Evolutionary conservation across 495 filamentous ascomycete genomes (phyloP), one percentile per base, ranked within the genome.

Genomic region (Jackrogersella minutella): DNA sequence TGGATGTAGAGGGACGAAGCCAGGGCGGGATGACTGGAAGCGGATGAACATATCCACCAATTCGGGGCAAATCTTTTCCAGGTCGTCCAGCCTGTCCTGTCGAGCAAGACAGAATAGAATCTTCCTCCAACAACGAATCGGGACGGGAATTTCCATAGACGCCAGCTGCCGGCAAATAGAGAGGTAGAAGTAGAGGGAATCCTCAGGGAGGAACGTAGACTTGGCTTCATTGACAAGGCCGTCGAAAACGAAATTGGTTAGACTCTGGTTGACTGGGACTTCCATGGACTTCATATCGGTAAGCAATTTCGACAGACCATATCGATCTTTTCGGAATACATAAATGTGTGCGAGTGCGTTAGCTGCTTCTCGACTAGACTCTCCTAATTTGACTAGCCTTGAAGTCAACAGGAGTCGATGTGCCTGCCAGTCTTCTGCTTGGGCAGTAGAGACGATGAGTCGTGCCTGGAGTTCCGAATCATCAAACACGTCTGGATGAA

Each of bases 401-500:
- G 76, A 70, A 24, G 62, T 70, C 8, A 75, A 10, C 6, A 80
- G 44, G 9, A 77, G 66, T 26, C 69, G 67, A 31, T 71, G 72
- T 22, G 59, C 70, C 10, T 58, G 64, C 73, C 71, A 76, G 39
- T 78, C 76, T 5, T 68, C 67, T 9, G 63, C 55, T 2, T 51
- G 50, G 2, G 64, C 46, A 3, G 73, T 69, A 4, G 70, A 66
- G 5, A 60, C 41, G 13, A 78, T 19, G 17, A 78, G 64, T 1
- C 19, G 47, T 8, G 88, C 83, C 68, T 91, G 90, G 2, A 87
- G 66, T 1, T 77, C 37, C 0, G 46, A 44, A 73, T 96, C 87
- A 54, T 92, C 90, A 21, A 91, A 85, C 3, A 84, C 80, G 60
- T 93, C 90, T 0, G 90, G 90, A 73, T 95, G 91, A 41, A 92